phyloP scores from a whole-genome alignment of 768 basidiomycete genomes.

The Xerocomus spinulosus region DNA sequence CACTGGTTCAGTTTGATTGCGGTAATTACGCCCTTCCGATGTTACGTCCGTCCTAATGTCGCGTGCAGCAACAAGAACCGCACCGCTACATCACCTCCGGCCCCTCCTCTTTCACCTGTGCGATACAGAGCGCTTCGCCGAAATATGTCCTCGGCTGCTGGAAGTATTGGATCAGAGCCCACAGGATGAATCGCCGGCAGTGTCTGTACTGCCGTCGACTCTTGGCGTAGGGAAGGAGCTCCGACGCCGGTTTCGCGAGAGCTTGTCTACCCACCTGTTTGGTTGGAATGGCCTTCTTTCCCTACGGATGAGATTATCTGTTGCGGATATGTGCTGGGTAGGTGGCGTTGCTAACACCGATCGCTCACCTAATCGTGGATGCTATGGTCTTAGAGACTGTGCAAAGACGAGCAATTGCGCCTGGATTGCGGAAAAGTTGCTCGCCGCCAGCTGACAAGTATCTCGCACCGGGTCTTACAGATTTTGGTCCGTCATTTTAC shows the following conservation, averaged over 20 bases:
- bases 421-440: slow-evolving; percentile 50
- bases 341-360: slow-evolving; percentile 9
- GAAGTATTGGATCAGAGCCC: slow-evolving; percentile 35
- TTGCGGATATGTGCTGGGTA: slow-evolving; percentile 44
- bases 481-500: slow-evolving; percentile 54
- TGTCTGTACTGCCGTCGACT: slow-evolving; percentile 31
- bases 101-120: slow-evolving; percentile 33
- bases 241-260: slow-evolving; percentile 43
- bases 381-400: slow-evolving; percentile 45
- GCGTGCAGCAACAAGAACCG: slow-evolving; percentile 19
- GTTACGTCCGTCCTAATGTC: slow-evolving; percentile 8
- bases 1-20: slow-evolving; percentile 26
- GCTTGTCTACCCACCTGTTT: slow-evolving; percentile 54
- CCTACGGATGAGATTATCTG: slow-evolving; percentile 52
- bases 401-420: slow-evolving; percentile 38
- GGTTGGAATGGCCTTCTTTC: slow-evolving; percentile 53
- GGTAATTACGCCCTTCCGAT: slow-evolving; percentile 37
- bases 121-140: slow-evolving; percentile 33
- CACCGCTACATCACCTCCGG: slow-evolving; percentile 27
- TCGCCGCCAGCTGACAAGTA: slow-evolving; percentile 42
- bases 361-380: slow-evolving; percentile 15
- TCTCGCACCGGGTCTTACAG: slow-evolving; percentile 52
- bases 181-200: slow-evolving; percentile 32
- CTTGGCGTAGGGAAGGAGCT: slow-evolving; percentile 33
- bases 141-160: slow-evolving; percentile 42